These are phyloP conservation scores for Kodamaea leandrae DNA, from an alignment of 805 yeast genomes.

Conservation along the genomic window DNA sequence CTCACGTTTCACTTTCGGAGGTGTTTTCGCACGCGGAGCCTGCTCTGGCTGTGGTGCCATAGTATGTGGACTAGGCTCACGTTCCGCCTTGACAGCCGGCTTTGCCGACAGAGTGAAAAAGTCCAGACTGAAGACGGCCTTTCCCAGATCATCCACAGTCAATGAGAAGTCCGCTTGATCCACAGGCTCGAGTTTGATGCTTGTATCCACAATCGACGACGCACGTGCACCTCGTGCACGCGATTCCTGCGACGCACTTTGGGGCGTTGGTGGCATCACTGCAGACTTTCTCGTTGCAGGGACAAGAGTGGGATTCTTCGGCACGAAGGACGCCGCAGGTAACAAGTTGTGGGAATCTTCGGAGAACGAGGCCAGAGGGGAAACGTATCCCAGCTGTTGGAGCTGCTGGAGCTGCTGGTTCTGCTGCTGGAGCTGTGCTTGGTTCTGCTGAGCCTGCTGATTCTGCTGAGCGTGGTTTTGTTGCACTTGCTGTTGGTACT, in stretches of 20 bases:
- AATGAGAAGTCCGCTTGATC: constrained; percentile 29
- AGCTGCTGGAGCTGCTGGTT: constrained; percentile 3
- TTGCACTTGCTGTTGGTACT: constrained; percentile 10
- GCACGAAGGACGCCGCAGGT: constrained; percentile 13
- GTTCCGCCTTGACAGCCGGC: no score
- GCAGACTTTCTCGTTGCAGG: no score
- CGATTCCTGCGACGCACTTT: constrained; percentile 1
- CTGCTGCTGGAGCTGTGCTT: neutral
- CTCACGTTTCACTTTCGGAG: no score
- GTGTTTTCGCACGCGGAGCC: no score
- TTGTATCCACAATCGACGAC: constrained; percentile 1
- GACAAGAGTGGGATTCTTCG: constrained; percentile 3
- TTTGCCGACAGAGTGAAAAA: no score
- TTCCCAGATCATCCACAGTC: constrained; percentile 41
- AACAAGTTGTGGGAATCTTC: constrained; percentile 6
- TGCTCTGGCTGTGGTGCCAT: no score
- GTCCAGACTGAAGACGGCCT: constrained; percentile 34
- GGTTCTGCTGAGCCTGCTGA: constrained; percentile 2
- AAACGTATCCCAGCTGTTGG: neutral
- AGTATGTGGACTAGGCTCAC: no score
- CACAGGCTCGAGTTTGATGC: neutral
- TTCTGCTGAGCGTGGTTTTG: constrained; percentile 1
- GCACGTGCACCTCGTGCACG: constrained; percentile 1
- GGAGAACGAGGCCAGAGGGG: neutral
- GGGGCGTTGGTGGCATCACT: constrained; percentile 8